Evolutionary conservation across 176 grass and related monocot genomes (phyloP).

Genomic region (Alloteropsis semialata): DNA sequence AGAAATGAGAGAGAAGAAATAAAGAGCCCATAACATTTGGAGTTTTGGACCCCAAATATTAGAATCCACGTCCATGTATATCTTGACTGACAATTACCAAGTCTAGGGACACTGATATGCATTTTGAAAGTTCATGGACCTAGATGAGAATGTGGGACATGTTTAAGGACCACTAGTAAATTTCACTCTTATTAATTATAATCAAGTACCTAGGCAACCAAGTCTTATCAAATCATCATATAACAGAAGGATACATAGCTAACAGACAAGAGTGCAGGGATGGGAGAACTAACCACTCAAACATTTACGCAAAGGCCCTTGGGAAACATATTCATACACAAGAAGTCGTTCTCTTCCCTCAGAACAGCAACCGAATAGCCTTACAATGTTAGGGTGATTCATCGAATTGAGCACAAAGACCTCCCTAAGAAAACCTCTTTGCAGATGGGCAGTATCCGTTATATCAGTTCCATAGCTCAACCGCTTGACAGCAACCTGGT

Average conservation of each 20-base stretch:
- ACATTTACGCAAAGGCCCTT: background rate
- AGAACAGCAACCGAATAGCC: constrained; percentile 1
- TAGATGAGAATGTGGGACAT: background rate
- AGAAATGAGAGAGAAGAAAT: too few relatives aligned
- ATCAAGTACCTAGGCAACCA: background rate
- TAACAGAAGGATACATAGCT: background rate
- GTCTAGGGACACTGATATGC: background rate
- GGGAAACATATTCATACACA: background rate
- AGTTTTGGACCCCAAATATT: too few relatives aligned
- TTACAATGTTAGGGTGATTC: background rate
- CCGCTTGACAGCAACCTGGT: constrained; percentile 13
- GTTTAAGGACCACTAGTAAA: background rate
- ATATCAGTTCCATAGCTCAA: background rate
- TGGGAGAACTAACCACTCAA: background rate
- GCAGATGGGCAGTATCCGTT: too few relatives aligned
- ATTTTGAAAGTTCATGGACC: background rate
- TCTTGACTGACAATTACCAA: background rate
- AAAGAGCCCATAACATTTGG: too few relatives aligned
- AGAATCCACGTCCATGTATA: too few relatives aligned
- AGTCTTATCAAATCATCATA: background rate
- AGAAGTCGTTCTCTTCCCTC: background rate
- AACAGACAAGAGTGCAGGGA: background rate
- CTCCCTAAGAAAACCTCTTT: background rate
- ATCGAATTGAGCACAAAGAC: background rate
- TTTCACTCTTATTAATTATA: background rate